phyloP scores from a whole-genome alignment of 148 eudicot species.

The Rhododendron molle region DNA sequence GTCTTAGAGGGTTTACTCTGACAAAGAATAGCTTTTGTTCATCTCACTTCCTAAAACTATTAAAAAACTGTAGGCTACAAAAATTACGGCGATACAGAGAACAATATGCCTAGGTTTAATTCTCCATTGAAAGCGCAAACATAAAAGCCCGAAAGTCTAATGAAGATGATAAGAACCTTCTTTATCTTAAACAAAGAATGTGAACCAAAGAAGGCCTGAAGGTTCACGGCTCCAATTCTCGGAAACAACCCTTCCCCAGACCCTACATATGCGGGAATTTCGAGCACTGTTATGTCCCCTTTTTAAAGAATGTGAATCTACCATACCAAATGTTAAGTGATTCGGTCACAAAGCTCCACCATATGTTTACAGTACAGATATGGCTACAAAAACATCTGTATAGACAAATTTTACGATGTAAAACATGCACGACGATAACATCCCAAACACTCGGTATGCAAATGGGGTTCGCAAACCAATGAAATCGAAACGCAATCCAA shows the following conservation, averaged over 20 bases:
- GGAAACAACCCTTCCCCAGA: not conserved
- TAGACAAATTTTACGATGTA: not conserved
- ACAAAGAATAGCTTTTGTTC: not conserved
- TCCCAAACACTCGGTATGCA: not conserved
- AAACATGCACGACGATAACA: not conserved
- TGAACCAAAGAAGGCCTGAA: not conserved
- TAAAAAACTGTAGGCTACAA: not conserved
- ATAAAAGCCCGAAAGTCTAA: not conserved
- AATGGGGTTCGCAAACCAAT: not conserved
- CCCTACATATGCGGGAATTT: not conserved
- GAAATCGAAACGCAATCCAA: not conserved
- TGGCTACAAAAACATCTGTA: not conserved
- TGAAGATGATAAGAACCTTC: not conserved
- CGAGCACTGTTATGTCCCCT: not conserved
- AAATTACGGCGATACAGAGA: not conserved
- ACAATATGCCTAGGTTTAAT: not conserved
- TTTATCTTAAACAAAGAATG: not conserved
- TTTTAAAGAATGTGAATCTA: not conserved
- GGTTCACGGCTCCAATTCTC: not conserved
- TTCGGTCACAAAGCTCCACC: conserved; percentile 1
- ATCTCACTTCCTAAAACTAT: not conserved
- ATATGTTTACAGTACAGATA: not conserved
- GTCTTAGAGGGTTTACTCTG: not conserved
- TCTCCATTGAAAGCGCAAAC: not conserved
- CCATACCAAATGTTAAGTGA: not conserved